phyloP scores from a whole-genome alignment of 2,329 filamentous ascomycete genomes.

The Curvularia hawaiiensis region DNA sequence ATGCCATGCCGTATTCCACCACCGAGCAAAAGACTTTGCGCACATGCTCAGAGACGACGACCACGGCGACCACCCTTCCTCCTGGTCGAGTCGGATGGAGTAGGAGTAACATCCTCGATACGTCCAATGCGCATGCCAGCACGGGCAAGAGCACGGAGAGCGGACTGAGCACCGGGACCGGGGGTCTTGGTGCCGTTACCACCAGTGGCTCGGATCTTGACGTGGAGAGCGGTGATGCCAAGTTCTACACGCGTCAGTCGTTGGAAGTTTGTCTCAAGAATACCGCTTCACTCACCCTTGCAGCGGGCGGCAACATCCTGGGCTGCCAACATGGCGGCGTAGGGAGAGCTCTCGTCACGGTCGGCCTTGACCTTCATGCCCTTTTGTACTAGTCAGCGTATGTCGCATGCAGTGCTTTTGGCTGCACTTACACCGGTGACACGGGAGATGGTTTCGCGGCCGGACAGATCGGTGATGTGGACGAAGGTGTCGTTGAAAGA shows the following conservation, averaged over 20 bases:
- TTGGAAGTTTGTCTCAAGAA: background rate
- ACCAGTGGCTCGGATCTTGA: constrained; percentile 99
- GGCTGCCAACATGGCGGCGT: constrained; percentile 99
- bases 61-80: constrained; percentile 99
- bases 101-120: constrained; percentile 99
- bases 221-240: constrained; percentile 94
- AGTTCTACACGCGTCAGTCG: constrained; percentile 56
- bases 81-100: constrained; percentile 98
- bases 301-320: constrained; percentile 90
- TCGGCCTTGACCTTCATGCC: constrained; percentile 94
- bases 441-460: constrained; percentile 99
- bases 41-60: constrained; percentile 91
- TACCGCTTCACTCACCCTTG: constrained; percentile 52
- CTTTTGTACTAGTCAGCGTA: constrained; percentile 11
- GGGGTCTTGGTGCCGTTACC: constrained; percentile 99
- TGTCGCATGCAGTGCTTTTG: constrained; percentile 2
- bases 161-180: constrained; percentile 97
- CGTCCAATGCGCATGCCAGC: constrained; percentile 99
- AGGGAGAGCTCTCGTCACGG: constrained; percentile 99
- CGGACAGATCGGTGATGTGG: constrained; percentile 98
- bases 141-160: constrained; percentile 97
- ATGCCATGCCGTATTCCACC: constrained; percentile 42
- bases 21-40: constrained; percentile 45
- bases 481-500: constrained; percentile 73
- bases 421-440: constrained; percentile 79